Evolutionary conservation across 345 rosid genomes (phyloP), one percentile per base, ranked within the genome.

Genomic region (Salix koriyanagi): DNA sequence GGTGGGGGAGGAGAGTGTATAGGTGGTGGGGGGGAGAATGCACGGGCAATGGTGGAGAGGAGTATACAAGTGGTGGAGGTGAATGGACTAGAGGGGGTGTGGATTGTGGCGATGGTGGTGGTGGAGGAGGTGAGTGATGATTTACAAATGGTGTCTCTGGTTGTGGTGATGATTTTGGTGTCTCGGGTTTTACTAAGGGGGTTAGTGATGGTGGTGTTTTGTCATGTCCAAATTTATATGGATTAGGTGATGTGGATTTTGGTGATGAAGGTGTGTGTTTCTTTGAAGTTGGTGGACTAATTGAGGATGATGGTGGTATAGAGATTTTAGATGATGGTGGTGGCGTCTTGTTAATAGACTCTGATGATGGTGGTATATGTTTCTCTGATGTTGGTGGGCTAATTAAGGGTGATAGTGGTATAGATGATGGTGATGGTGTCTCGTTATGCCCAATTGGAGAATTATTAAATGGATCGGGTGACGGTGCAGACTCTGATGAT

Each of bases 11-110:
- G 80, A 0, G 82, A 78, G 0, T 26, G 56, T 0, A 75, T 68
- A 0, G 82, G 77, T 1, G 86, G 84, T 18, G 84, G 85, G 1
- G 85, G 1, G 88, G 84, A 0, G 88, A 81, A 0, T 60, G n/a
- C 0, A 60, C 73, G 0, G 81, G 81, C 0, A 78, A 83, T 25
- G 84, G 75, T 6, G 83, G 76, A 1, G 84, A 52, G 0, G 84
- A 77, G 2, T 64, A 2, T 0, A 70, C 48, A 0, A 70, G 81
- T 34, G 87, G 83, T 0, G 88, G 86, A 15, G 76, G 84, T 0
- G 84, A 58, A 54, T 41, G 60, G 0, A 82, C 83, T 5, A 72
- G 58, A 18, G 84, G 82, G 0, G 70, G 78, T 73, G 75, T 77
- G 0, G 86, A 77, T 4, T 64, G 10, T 0, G 62, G 44, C 6